Evolutionary conservation across 75 land plant species (phyloP).

Genomic region (Selaginella moellendorffii): DNA sequence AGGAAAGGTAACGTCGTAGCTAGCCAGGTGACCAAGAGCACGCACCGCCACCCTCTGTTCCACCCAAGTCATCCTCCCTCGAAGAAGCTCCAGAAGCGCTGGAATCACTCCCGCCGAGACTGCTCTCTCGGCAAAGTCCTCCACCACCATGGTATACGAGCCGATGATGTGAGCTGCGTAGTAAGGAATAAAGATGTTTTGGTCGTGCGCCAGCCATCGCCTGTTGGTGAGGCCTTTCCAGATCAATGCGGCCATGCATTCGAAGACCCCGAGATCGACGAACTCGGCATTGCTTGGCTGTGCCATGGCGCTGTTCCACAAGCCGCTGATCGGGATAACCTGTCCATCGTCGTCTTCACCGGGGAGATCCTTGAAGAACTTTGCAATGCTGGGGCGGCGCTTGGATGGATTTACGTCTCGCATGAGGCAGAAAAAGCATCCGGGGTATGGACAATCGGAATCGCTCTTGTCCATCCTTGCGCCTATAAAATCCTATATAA

Average conservation of each 20-base stretch:
- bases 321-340: constrained; percentile 93
- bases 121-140: constrained; percentile 92
- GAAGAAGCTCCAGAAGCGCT: constrained; percentile 51
- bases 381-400: constrained; percentile 68
- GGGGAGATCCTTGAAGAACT: constrained; percentile 89
- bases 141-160: constrained; percentile 96
- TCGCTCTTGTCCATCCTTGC: constrained; percentile 16
- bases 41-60: constrained; percentile 74
- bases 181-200: constrained; percentile 92
- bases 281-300: constrained; percentile 97
- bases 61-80: constrained; percentile 60
- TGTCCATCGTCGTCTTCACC: constrained; percentile 92
- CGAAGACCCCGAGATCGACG: constrained; percentile 69
- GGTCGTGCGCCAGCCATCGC: constrained; percentile 90
- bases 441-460: constrained; percentile 69
- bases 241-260: constrained; percentile 87
- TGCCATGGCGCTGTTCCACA: constrained; percentile 99
- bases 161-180: constrained; percentile 99
- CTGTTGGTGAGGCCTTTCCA: constrained; percentile 86
- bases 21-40: constrained; percentile 61
- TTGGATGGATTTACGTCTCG: constrained; percentile 86
- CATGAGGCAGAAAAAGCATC: constrained; percentile 99
- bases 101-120: constrained; percentile 55
- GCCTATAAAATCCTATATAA: no score
- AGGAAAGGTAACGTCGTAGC: constrained; percentile 35